Conservation (phyloP, 2,329 filamentous ascomycete genomes). For the Thelonectria blattea region DNA sequence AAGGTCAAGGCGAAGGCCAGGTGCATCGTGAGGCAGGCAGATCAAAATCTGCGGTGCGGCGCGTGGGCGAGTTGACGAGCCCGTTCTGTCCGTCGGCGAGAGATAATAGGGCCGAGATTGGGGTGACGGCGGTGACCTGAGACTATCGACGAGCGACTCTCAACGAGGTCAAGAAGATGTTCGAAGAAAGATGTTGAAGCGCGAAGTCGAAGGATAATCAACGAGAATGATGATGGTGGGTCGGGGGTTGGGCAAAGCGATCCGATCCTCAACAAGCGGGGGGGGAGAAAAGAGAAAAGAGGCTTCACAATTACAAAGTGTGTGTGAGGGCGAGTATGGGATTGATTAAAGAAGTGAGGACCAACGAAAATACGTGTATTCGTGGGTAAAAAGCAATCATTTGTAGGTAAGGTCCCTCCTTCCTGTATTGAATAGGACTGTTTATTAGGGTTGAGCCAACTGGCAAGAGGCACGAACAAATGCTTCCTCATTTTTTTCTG, state of each 20-base stretch:
- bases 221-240: not conserved
- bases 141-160: not conserved
- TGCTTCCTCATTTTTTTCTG: not conserved
- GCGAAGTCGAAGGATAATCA: not conserved
- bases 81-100: not conserved
- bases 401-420: not conserved
- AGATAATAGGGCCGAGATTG: not conserved
- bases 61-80: conserved; percentile 7
- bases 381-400: not conserved
- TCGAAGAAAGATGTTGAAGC: not conserved
- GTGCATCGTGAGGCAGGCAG: conserved; percentile 26
- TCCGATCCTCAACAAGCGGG: not conserved
- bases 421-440: not conserved
- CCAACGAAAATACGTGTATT: not conserved
- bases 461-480: not conserved
- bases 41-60: conserved; percentile 17
- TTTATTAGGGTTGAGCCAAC: not conserved
- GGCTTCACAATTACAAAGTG: not conserved
- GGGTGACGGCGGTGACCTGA: not conserved
- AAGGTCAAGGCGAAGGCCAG: conserved; percentile 20
- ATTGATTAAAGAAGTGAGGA: not conserved
- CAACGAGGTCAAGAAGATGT: not conserved
- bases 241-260: not conserved
- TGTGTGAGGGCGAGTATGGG: not conserved
- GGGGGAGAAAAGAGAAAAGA: not conserved